Evolutionary conservation across 2,329 filamentous ascomycete genomes (phyloP), one percentile per base, ranked within the genome.

Genomic region (Talaromyces sp.): DNA sequence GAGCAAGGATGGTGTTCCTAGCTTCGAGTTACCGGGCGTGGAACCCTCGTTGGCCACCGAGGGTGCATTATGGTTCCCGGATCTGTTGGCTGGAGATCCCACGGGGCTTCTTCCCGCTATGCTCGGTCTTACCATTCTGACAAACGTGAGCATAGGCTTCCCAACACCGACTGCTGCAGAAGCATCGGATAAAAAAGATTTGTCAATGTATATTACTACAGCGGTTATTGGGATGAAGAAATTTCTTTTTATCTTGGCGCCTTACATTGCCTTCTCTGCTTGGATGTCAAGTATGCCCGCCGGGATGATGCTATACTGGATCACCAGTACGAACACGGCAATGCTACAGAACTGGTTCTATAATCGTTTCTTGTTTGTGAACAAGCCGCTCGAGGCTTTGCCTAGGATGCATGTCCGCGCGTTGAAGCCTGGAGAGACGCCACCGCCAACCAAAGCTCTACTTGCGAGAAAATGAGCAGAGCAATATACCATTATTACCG

Each of bases 21-120:
- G 63, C 16, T 56, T 69, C 52, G 63, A 67, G 13, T 60, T 70
- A 27, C 60, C 73, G 43, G 66, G 77, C 27, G 52, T 82, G 37
- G 83, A 87, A 68, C 80, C 82, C 3, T 79, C 81, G 4, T 74
- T 89, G 16, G 79, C 82, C 5, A 80, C 73, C 8, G 86, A 87
- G 74, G 86, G 86, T n/a, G 80, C 83, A 3, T 76, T 87, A 1
- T 89, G 86, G 86, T 87, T 88, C 64, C 80, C 82, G 1, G 80
- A 89, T 71, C 80, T 89, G 14, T 75, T 85, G 5, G 70, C 79
- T 0, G 75, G 84, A 9, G 87, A 89, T 69, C 79, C 85, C 0
- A 80, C 80, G 2, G 74, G 82, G 2, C 68, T 79, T 2, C 76
- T 88, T 1, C 84, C 85, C 0, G 76, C 81, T 47, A 65, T 82